A percentile compares a stretch with the other conserved stretches of the same genome.
Evolutionary conservation across 1,284 basidiomycete species (phyloP).

Genomic region (Pseudozyma pruni): DNA sequence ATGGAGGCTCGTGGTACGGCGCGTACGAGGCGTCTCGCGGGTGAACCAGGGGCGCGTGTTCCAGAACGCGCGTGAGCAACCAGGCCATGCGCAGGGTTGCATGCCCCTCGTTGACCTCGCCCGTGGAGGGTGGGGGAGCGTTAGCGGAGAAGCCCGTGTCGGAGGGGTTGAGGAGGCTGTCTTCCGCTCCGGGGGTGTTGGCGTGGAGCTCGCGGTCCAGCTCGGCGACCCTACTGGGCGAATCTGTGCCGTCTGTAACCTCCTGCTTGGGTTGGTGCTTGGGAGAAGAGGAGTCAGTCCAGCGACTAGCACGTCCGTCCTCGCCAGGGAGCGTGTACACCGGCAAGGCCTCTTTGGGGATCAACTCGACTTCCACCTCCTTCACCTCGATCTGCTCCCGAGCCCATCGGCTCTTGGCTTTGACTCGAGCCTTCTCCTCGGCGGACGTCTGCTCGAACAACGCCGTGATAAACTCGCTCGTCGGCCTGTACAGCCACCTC

Average conservation of each 20-base stretch:
- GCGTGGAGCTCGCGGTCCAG: conserved; percentile 21
- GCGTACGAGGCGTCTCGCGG: conserved; percentile 53
- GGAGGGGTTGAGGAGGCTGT: conserved; percentile 28
- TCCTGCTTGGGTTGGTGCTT: not conserved
- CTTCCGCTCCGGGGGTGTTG: conserved; percentile 19
- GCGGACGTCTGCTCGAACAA: conserved; percentile 41
- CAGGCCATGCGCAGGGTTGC: conserved; percentile 42
- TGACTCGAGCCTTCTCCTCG: conserved; percentile 20
- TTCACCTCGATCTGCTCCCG: conserved; percentile 18
- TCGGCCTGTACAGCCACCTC: conserved; percentile 61
- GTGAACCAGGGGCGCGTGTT: conserved; percentile 61
- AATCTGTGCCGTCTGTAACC: conserved; percentile 4
- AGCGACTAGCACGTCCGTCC: conserved; percentile 25
- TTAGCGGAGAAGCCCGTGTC: conserved; percentile 36
- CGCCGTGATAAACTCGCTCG: conserved; percentile 55
- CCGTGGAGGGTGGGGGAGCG: conserved; percentile 10
- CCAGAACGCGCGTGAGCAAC: conserved; percentile 59
- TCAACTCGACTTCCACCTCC: conserved; percentile 50
- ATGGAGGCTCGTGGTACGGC: conserved; percentile 9
- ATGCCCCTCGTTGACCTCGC: conserved; percentile 12
- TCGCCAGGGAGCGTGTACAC: conserved; percentile 43
- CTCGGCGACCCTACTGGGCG: conserved; percentile 14
- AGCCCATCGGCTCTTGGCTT: conserved; percentile 31
- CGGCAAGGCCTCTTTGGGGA: conserved; percentile 50
- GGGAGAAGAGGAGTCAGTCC: conserved; percentile 9